Evolutionary conservation across 2,329 filamentous ascomycete species (phyloP).

Genomic region (Zelopaecilomyces penicillatus): DNA sequence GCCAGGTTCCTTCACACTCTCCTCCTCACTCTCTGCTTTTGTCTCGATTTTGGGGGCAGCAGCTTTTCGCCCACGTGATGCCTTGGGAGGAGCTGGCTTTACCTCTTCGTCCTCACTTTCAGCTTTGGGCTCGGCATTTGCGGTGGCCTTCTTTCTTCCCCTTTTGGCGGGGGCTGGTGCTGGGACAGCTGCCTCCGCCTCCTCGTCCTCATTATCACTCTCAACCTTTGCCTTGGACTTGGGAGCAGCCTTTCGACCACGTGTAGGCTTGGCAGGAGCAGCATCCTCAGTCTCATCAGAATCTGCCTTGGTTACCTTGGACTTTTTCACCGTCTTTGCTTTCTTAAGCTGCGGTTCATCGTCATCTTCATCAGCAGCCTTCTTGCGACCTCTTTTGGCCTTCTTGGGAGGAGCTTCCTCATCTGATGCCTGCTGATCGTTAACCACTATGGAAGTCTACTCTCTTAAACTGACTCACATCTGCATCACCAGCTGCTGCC

Average conservation of each 20-base stretch:
- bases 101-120: neutral
- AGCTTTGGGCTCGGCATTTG: slow-evolving; percentile 3
- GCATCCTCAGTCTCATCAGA: slow-evolving; percentile 15
- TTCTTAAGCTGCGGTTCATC: slow-evolving; percentile 28
- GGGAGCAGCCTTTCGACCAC: slow-evolving; percentile 13
- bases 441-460: neutral
- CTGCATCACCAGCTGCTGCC: slow-evolving; percentile 19
- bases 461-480: slow-evolving; percentile 10
- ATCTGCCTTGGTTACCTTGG: slow-evolving; percentile 15
- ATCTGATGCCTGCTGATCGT: slow-evolving; percentile 13
- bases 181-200: slow-evolving; percentile 9
- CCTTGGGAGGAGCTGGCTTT: slow-evolving; percentile 2
- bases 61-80: slow-evolving; percentile 1
- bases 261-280: slow-evolving; percentile 15
- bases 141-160: slow-evolving; percentile 7
- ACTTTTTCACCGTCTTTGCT: slow-evolving; percentile 22
- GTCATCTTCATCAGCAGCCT: slow-evolving; percentile 22
- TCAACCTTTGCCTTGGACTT: slow-evolving; percentile 8
- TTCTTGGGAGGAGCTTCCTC: slow-evolving; percentile 23
- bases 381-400: slow-evolving; percentile 27
- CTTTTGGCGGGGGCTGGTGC: slow-evolving; percentile 6
- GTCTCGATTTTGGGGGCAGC: neutral
- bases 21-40: slow-evolving; percentile 6
- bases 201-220: slow-evolving; percentile 1
- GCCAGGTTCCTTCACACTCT: slow-evolving; percentile 13